Percentiles rank a stretch among this genome's conserved stretches.
These are phyloP conservation scores for Dactylellina cionopaga DNA, from an alignment of 2,329 filamentous ascomycete species.

Conservation along the genomic window DNA sequence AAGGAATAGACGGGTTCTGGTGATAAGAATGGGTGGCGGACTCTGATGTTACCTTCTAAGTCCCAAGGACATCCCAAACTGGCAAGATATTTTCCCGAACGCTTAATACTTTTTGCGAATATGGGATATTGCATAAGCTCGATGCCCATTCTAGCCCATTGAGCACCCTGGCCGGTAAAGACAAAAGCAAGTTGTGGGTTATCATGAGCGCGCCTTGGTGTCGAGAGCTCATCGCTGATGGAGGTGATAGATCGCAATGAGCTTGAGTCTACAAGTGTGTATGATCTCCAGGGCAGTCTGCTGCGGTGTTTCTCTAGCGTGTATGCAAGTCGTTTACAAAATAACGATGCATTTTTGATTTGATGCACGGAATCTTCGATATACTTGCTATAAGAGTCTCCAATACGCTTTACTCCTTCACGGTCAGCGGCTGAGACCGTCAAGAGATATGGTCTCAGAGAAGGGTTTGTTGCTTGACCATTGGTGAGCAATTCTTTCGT, in stretches of 20 bases:
- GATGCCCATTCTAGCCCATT: conserved; percentile 63
- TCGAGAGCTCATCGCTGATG: neutral
- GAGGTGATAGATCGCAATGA: neutral
- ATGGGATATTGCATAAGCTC: conserved; percentile 53
- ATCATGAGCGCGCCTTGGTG: neutral
- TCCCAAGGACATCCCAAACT: conserved; percentile 19
- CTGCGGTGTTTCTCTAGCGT: conserved; percentile 6
- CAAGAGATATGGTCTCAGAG: neutral
- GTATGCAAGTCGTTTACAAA: neutral
- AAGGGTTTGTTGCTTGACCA: neutral
- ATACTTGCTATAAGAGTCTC: neutral
- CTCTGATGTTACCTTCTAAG: conserved; percentile 18
- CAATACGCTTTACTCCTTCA: neutral
- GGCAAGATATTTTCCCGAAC: conserved; percentile 4
- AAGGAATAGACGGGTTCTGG: too few species aligned
- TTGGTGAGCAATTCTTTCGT: neutral
- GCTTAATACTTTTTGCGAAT: conserved; percentile 13
- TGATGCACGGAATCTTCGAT: neutral
- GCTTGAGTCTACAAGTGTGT: neutral
- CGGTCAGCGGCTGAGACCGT: conserved; percentile 5
- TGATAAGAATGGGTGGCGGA: too few species aligned
- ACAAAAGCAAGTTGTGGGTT: conserved; percentile 47
- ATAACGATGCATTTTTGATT: neutral
- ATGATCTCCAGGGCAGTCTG: conserved; percentile 5
- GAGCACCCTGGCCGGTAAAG: conserved; percentile 65